Percentiles rank a stretch among this genome's conserved stretches.
Evolutionary conservation across 2,329 filamentous ascomycete genomes (phyloP).

Genomic region (Sporothrix mexicana): DNA sequence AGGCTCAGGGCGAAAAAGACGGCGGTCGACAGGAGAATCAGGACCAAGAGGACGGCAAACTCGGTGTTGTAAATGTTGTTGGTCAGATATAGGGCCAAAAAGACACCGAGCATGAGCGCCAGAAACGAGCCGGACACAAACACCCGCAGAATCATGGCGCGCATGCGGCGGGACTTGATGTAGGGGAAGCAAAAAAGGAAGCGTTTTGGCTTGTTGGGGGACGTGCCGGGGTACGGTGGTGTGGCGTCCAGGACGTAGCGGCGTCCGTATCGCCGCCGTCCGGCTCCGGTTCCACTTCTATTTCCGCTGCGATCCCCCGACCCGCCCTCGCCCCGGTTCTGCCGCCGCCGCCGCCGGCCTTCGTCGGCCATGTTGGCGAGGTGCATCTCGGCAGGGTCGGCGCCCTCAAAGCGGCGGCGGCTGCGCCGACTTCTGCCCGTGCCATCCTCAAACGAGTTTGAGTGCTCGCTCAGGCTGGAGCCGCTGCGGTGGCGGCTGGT

Average conservation of each 20-base stretch:
- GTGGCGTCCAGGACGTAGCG: constrained; percentile 22
- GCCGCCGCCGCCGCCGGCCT: constrained; percentile 45
- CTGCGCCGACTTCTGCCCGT: constrained; percentile 19
- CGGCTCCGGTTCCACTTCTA: constrained; percentile 18
- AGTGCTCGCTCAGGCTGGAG: background rate
- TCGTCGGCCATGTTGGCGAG: constrained; percentile 53
- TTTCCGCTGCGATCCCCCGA: background rate
- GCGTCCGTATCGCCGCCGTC: constrained; percentile 32
- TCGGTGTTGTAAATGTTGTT: constrained; percentile 68
- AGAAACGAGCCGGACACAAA: constrained; percentile 70
- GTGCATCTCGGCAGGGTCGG: constrained; percentile 57
- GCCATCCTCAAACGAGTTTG: background rate
- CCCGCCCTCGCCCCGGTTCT: constrained; percentile 7
- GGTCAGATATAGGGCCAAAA: constrained; percentile 74
- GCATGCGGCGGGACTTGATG: constrained; percentile 59
- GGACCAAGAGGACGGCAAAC: constrained; percentile 79
- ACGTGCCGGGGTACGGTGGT: background rate
- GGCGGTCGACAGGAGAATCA: constrained; percentile 74
- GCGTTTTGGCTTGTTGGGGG: constrained; percentile 42
- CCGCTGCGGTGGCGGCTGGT: constrained; percentile 20
- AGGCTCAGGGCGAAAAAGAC: constrained; percentile 83
- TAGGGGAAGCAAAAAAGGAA: constrained; percentile 63
- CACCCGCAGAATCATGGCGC: constrained; percentile 63
- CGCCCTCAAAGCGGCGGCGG: constrained; percentile 46
- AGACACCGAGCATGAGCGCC: constrained; percentile 64